These are phyloP conservation scores for Sporothrix curviconia DNA, from an alignment of 2,329 filamentous ascomycete species.

Conservation along the genomic window DNA sequence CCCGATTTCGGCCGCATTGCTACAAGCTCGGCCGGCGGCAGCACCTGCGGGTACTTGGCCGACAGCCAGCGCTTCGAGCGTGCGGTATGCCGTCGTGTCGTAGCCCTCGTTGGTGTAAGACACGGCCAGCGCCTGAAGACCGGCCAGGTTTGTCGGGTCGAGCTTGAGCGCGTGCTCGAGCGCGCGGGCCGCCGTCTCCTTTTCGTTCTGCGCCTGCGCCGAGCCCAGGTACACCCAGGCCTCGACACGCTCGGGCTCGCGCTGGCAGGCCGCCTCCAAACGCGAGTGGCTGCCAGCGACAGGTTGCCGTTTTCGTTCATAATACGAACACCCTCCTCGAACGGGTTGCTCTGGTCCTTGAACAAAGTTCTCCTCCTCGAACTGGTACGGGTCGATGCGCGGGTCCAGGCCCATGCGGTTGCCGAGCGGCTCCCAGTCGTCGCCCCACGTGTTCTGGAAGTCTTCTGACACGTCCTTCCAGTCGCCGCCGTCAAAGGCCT, in stretches of 20 bases:
- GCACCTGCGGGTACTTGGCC: slow-evolving; percentile 84
- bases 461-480: slow-evolving; percentile 30
- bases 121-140: slow-evolving; percentile 90
- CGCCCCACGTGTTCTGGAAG: slow-evolving; percentile 26
- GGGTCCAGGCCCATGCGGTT: slow-evolving; percentile 62
- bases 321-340: slow-evolving; percentile 87
- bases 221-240: slow-evolving; percentile 91
- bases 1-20: slow-evolving; percentile 73
- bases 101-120: slow-evolving; percentile 99
- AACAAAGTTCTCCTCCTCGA: slow-evolving; percentile 94
- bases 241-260: slow-evolving; percentile 77
- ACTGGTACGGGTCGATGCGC: slow-evolving; percentile 81
- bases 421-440: slow-evolving; percentile 64
- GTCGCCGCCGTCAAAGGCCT: slow-evolving; percentile 66
- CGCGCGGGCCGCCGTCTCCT: slow-evolving; percentile 88
- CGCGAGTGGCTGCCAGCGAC: slow-evolving; percentile 81
- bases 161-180: slow-evolving; percentile 85
- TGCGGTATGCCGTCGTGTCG: slow-evolving; percentile 92
- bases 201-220: slow-evolving; percentile 96
- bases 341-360: slow-evolving; percentile 72
- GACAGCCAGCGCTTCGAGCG: slow-evolving; percentile 93
- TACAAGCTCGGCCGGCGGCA: slow-evolving; percentile 65
- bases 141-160: slow-evolving; percentile 78
- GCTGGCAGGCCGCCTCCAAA: slow-evolving; percentile 95
- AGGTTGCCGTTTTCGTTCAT: slow-evolving; percentile 92